Conservation (phyloP, 2,329 filamentous ascomycete genomes). For the Cylindrodendrum hubeiense region DNA sequence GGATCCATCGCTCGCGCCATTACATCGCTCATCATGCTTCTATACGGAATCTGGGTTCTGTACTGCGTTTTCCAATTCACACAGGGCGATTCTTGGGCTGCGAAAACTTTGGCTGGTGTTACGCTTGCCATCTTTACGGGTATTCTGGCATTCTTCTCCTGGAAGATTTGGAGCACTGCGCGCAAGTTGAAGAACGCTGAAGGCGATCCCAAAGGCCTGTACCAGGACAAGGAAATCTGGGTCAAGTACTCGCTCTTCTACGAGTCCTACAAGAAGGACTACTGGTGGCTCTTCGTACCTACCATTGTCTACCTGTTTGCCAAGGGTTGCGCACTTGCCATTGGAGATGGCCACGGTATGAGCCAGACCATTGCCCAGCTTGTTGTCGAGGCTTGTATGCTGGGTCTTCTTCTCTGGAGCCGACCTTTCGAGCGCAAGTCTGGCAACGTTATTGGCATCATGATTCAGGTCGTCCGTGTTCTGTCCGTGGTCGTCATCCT, state of each 20-base stretch:
- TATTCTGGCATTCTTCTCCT: constrained; percentile 85
- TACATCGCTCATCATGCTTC: constrained; percentile 87
- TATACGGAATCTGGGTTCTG: constrained; percentile 95
- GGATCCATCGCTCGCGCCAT: constrained; percentile 89
- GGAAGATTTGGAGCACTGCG: constrained; percentile 84
- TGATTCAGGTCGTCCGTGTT: constrained; percentile 89
- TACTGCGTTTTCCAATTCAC: constrained; percentile 98
- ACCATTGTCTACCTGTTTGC: constrained; percentile 90
- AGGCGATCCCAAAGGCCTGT: constrained; percentile 80
- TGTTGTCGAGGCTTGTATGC: constrained; percentile 83
- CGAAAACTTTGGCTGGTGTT: constrained; percentile 84
- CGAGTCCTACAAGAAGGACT: constrained; percentile 92
- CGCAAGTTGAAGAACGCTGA: constrained; percentile 79
- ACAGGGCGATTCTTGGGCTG: constrained; percentile 93
- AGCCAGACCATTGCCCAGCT: constrained; percentile 84
- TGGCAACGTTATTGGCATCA: constrained; percentile 92
- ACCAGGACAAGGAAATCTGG: constrained; percentile 92
- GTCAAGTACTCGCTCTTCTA: constrained; percentile 98
- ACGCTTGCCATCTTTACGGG: constrained; percentile 86
- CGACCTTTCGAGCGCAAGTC: constrained; percentile 90
- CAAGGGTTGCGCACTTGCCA: constrained; percentile 88
- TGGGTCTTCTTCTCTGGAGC: constrained; percentile 84
- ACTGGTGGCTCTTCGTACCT: constrained; percentile 98
- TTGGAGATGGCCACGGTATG: constrained; percentile 86
- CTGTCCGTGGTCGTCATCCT: constrained; percentile 90